These are phyloP conservation scores for Cytospora piceicola DNA, from an alignment of 2,329 filamentous ascomycete genomes.

Conservation along the genomic window DNA sequence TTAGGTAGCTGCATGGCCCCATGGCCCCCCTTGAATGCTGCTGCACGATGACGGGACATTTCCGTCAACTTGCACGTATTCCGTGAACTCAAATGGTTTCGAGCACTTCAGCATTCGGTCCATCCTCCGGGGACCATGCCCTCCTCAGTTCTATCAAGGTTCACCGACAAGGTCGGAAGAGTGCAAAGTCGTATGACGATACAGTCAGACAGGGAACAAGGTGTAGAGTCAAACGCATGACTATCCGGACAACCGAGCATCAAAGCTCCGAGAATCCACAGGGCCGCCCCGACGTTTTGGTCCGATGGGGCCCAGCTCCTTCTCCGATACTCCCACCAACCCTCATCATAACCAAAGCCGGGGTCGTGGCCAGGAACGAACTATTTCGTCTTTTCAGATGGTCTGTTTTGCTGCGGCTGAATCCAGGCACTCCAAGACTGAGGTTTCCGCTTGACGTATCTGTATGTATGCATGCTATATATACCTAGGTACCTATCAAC, in stretches of 20 bases:
- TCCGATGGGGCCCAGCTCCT: not conserved
- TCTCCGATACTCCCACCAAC: not conserved
- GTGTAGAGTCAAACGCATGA: not conserved
- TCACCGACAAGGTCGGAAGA: not conserved
- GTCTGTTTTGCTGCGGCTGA: too few relatives aligned
- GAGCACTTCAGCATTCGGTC: not conserved
- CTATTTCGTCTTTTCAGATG: not conserved
- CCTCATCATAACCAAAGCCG: not conserved
- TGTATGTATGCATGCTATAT: too few relatives aligned
- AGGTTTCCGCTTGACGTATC: too few relatives aligned
- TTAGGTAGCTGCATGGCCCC: conserved; percentile 20
- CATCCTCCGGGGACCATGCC: conserved; percentile 1
- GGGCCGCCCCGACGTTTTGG: not conserved
- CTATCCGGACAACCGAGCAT: not conserved
- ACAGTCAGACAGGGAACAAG: not conserved
- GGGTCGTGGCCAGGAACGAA: not conserved
- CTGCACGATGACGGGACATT: conserved; percentile 3
- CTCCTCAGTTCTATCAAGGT: not conserved
- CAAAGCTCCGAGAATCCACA: not conserved
- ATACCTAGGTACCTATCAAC: too few relatives aligned
- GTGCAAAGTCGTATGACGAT: not conserved
- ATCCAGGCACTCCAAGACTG: too few relatives aligned
- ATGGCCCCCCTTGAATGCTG: conserved; percentile 4
- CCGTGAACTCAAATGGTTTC: not conserved
- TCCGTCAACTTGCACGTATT: not conserved